Evolutionary conservation across 306 rosid genomes (phyloP), one percentile per base, ranked within the genome.

Genomic region (Hippophae tibetana): DNA sequence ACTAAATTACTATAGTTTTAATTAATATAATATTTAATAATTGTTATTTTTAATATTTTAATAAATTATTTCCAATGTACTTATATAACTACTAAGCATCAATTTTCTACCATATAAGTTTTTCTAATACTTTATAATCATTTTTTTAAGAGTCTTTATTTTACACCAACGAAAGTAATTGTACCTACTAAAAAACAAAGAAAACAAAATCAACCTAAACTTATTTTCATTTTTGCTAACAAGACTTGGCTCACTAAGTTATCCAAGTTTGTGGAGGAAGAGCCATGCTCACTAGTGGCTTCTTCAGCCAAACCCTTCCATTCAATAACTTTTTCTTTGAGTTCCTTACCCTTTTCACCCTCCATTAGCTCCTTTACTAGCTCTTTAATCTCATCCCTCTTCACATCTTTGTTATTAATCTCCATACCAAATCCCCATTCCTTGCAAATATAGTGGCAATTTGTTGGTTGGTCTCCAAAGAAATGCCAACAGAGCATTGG

Each of bases 261-360:
- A 13, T 58, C 63, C 42, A 44, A 58, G 63, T 44, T 18, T 23
- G 2, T 7, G 7, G 42, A 13, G 10, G 51, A 58, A 6, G 63
- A 58, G 43, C 63, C 63, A 44, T 58, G 13, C 7, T 38, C 41
- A 44, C 3, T 10, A 25, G 52, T 6, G 18, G 63, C 63, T 43
- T 58, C 63, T 44, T 44, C 42, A 5, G 42, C 63, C 6, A 58
- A 13, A 43, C 6, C 6, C 42, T 58, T 58, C 63, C 63, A 58
- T 41, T 44, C 63, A 40, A 58, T 43, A 14, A 11, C 63, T 10
- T 44, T 58, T 10, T 9, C 11, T 58, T 10, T 58, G 27, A 58
- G 10, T 7, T 44, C 12, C 18, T 58, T 58, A 18, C 63, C 52
- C 45, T 44, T 58, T 10, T 58, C 42, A 43, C 61, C 13, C 6